Evolutionary conservation across 352 stramenopile species (phyloP), one percentile per base, ranked within the genome.

Genomic region (Pythium graminicola): DNA sequence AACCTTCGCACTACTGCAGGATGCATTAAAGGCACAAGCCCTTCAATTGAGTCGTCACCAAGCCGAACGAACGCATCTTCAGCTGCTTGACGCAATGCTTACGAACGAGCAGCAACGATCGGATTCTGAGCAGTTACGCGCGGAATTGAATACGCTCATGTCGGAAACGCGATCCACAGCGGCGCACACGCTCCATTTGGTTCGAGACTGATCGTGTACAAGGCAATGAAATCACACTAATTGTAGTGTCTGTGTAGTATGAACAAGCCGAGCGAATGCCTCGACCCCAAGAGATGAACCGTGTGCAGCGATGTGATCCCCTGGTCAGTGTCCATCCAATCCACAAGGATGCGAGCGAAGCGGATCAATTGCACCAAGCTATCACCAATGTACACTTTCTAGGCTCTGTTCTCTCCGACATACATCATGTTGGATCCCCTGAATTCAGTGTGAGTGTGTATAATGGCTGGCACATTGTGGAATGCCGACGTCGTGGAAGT

Each of bases 401-500:
- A 24, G 13, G 22, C 2, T 8, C n/a, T 3, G 28, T 40, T 32
- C 29, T 64, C 2, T 42, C 50, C 9, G 17, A 38, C 41, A 22
- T 22, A 9, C 22, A 32, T 13, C 20, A 29, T 23, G 42, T 55
- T 10, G 41, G 24, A 11, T 46, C 26, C 4, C 23, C 41, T 0
- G 35, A 43, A 16, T 46, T 54, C 3, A 6, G 5, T 22, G 5
- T 54, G 9, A 64, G 31, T 17, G 38, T 48, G 1, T 63, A 49
- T 43, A 42, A 43, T 6, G 57, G 43, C 17, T 64, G 57, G 57
- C 42, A 36, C 13, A n/a, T 64, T 16, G 42, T 43, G 6, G 57
- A 64, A 36, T 39, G 36, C 20, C 41, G 17, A 22, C 42, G 28
- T 11, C 44, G 42, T 5, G 49, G 42, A 14, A 54, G 43, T n/a